Evolutionary conservation across 768 basidiomycete genomes (phyloP).

Genomic region (Kwoniella europaea): DNA sequence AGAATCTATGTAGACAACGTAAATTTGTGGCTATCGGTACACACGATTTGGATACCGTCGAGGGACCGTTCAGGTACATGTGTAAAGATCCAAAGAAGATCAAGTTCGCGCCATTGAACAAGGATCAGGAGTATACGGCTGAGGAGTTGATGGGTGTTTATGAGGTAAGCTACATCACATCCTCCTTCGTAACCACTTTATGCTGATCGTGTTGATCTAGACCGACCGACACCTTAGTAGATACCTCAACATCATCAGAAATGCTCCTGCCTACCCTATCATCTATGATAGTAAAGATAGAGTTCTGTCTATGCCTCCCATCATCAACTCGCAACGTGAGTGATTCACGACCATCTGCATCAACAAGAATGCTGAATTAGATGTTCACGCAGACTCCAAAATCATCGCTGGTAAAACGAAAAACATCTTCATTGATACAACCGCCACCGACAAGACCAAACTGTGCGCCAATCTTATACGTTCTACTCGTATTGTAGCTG

Average conservation of each 20-base stretch:
- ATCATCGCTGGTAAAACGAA: conserved; percentile 83
- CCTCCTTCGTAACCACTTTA: neutral
- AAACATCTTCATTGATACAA: conserved; percentile 96
- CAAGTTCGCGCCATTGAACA: conserved; percentile 86
- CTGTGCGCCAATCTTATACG: conserved; percentile 59
- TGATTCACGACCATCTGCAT: neutral
- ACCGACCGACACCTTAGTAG: conserved; percentile 86
- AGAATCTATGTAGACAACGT: conserved; percentile 87
- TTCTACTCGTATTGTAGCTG: neutral
- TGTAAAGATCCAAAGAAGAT: conserved; percentile 73
- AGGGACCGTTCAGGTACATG: conserved; percentile 71
- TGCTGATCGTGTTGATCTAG: conserved; percentile 60
- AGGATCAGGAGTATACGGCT: conserved; percentile 77
- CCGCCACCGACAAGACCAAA: conserved; percentile 95
- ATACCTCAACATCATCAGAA: conserved; percentile 90
- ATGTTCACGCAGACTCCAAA: conserved; percentile 69
- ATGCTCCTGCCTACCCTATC: conserved; percentile 95
- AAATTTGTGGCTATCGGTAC: conserved; percentile 96
- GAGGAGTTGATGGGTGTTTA: conserved; percentile 91
- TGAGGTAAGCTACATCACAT: conserved; percentile 66
- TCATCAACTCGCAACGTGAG: conserved; percentile 62
- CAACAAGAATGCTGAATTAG: neutral
- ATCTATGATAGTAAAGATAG: conserved; percentile 88
- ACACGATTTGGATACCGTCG: conserved; percentile 89
- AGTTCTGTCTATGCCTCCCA: conserved; percentile 96